These are phyloP conservation scores for Microbotryum scabiosae DNA, from an alignment of 1,284 basidiomycete genomes.

Conservation along the genomic window DNA sequence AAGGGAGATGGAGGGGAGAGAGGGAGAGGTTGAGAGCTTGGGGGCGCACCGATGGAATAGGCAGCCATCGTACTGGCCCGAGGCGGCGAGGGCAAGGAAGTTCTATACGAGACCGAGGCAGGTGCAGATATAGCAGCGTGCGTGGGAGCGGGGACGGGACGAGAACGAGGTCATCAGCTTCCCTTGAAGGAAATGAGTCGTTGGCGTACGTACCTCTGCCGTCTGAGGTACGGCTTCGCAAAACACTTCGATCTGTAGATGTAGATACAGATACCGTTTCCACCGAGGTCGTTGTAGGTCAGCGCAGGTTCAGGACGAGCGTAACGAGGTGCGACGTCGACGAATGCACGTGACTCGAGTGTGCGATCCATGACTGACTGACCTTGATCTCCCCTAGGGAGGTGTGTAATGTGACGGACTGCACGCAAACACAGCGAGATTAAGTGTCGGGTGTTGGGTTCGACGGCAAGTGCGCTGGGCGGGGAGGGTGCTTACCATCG, in stretches of 20 bases:
- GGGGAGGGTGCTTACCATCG: no score
- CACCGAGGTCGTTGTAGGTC: no score
- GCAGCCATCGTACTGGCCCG: constrained; percentile 75
- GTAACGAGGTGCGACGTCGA: no score
- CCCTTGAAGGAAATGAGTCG: no score
- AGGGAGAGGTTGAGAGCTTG: no score
- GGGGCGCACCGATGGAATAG: constrained; percentile 62
- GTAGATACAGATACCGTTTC: background rate
- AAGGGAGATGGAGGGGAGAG: constrained; percentile 1
- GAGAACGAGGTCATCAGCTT: no score
- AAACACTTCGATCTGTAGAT: constrained; percentile 87
- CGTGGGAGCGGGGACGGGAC: no score
- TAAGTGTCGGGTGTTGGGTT: no score
- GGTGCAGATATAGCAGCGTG: background rate
- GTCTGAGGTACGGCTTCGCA: constrained; percentile 91
- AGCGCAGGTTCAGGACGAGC: background rate
- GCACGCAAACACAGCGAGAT: background rate
- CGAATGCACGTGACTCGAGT: background rate
- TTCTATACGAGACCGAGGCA: constrained; percentile 52
- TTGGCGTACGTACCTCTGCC: constrained; percentile 58
- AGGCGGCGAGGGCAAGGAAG: constrained; percentile 86
- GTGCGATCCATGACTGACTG: constrained; percentile 28
- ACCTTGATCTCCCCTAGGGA: constrained; percentile 92
- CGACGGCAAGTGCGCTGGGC: no score
- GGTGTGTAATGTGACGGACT: constrained; percentile 95